Evolutionary conservation across 352 stramenopile species (phyloP).

Genomic region (Pilasporangium apinafurcum): DNA sequence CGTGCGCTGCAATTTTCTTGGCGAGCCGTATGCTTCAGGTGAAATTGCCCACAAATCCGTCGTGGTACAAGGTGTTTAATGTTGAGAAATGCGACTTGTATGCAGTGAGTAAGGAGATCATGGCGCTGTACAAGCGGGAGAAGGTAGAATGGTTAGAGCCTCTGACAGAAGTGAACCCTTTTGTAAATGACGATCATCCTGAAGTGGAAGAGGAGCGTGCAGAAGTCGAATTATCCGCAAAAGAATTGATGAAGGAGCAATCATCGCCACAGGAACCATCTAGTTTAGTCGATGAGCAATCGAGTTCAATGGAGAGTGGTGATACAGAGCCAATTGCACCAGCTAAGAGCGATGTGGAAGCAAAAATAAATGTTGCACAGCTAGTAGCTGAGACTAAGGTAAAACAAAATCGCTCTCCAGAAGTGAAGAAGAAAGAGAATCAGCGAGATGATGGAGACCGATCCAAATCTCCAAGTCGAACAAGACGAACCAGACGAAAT

Average conservation of each 20-base stretch:
- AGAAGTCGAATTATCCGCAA: background rate
- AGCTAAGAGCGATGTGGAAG: too few species aligned
- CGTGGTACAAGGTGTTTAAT: constrained; percentile 68
- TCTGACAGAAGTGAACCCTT: constrained; percentile 63
- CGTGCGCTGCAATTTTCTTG: constrained; percentile 88
- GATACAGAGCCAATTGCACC: background rate
- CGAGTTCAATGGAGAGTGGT: background rate
- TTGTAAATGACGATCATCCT: constrained; percentile 41
- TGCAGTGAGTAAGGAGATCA: constrained; percentile 40
- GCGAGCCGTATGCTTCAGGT: constrained; percentile 54
- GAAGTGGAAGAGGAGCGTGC: constrained; percentile 4
- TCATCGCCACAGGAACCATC: background rate
- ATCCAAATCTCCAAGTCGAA: background rate
- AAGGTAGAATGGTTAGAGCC: constrained; percentile 66
- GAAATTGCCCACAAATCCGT: constrained; percentile 41
- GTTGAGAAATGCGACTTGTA: constrained; percentile 48
- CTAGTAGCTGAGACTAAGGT: too few species aligned
- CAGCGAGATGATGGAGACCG: background rate
- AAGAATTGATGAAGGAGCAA: background rate
- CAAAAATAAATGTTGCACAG: too few species aligned
- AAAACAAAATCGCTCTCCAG: too few species aligned
- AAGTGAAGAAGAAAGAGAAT: background rate
- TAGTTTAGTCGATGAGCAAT: background rate
- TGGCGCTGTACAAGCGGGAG: constrained; percentile 50
- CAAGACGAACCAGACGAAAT: background rate